Conservation (phyloP, 345 rosid species). For the Eucalyptus pauciflora region DNA sequence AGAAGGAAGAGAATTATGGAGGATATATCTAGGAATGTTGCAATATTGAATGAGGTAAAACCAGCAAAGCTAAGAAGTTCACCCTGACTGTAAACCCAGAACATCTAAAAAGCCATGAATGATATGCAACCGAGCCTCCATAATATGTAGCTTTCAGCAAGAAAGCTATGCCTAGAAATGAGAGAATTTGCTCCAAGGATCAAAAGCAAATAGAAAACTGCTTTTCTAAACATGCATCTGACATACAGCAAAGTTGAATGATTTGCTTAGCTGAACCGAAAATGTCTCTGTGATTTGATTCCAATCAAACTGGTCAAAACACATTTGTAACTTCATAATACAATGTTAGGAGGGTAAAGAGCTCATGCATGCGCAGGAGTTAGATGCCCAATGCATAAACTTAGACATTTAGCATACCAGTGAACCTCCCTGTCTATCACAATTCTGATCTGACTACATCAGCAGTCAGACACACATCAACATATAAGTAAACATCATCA, state of each 20-base stretch:
- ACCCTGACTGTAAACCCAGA: fast-evolving
- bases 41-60: too few relatives aligned
- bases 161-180: too few relatives aligned
- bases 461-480: neutral
- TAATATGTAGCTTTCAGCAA: too few relatives aligned
- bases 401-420: too few relatives aligned
- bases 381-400: neutral
- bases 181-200: too few relatives aligned
- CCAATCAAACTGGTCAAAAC: neutral
- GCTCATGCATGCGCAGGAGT: neutral
- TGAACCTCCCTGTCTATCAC: neutral
- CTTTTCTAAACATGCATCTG: fast-evolving
- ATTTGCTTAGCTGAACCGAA: too few relatives aligned
- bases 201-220: too few relatives aligned
- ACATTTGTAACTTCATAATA: neutral
- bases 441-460: neutral
- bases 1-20: too few relatives aligned
- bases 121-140: fast-evolving
- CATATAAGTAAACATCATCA: neutral
- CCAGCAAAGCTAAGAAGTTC: too few relatives aligned
- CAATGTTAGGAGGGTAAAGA: neutral
- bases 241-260: too few relatives aligned
- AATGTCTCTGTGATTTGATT: neutral
- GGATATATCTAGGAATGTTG: too few relatives aligned
- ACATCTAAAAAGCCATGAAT: too few relatives aligned